These are phyloP conservation scores for Malassezia caprae DNA, from an alignment of 1,284 basidiomycete species.

Conservation along the genomic window DNA sequence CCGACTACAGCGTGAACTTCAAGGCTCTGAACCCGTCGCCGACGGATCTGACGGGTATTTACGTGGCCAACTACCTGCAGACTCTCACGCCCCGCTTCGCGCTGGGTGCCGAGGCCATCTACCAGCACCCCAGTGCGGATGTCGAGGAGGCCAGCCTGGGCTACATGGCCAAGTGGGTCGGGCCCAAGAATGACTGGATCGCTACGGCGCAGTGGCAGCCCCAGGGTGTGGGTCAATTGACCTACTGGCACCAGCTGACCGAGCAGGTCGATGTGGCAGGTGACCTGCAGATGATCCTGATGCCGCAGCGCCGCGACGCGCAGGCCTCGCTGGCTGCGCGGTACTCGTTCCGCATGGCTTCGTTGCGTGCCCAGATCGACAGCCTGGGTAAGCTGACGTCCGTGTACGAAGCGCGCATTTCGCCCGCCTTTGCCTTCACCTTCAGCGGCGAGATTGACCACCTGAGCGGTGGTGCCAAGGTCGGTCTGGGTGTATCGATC, in stretches of 20 bases:
- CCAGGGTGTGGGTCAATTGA: slow-evolving; percentile 73
- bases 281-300: slow-evolving; percentile 67
- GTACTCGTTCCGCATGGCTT: slow-evolving; percentile 87
- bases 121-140: slow-evolving; percentile 59
- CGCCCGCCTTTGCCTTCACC: slow-evolving; percentile 85
- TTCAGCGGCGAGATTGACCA: slow-evolving; percentile 96
- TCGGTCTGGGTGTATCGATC: slow-evolving; percentile 92
- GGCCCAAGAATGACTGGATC: slow-evolving; percentile 52
- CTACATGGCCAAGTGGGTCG: slow-evolving; percentile 68
- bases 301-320: slow-evolving; percentile 66
- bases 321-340: slow-evolving; percentile 86
- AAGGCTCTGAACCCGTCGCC: slow-evolving; percentile 90
- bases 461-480: slow-evolving; percentile 79
- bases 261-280: slow-evolving; percentile 98
- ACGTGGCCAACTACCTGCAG: slow-evolving; percentile 85
- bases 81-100: slow-evolving; percentile 87
- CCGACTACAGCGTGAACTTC: slow-evolving; percentile 74
- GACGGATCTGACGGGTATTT: slow-evolving; percentile 78
- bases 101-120: slow-evolving; percentile 77
- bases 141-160: slow-evolving; percentile 62
- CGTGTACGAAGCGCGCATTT: slow-evolving; percentile 87
- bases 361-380: slow-evolving; percentile 49
- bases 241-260: slow-evolving; percentile 90
- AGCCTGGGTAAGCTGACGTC: slow-evolving; percentile 69
- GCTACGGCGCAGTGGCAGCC: slow-evolving; percentile 79